A percentile compares a stretch with the other conserved stretches of the same genome.
phyloP scores from a whole-genome alignment of 2,329 filamentous ascomycete genomes.

The Pseudocercospora musae region DNA sequence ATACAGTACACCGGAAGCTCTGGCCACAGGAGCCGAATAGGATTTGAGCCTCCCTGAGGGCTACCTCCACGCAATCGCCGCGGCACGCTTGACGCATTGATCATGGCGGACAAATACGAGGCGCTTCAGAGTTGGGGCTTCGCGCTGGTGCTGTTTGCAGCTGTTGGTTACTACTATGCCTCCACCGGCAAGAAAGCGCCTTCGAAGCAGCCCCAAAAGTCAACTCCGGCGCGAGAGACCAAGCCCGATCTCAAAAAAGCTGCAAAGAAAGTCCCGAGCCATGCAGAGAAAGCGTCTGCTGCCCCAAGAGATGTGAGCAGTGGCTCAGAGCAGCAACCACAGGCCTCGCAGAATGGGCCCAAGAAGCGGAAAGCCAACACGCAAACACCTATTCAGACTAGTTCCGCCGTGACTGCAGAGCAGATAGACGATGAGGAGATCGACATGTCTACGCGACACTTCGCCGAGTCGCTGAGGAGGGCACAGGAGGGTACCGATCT shows the following conservation, averaged over 20 bases:
- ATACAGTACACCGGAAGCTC: not conserved
- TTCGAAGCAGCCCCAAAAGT: conserved; percentile 6
- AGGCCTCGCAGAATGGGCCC: conserved; percentile 8
- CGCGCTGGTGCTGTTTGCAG: conserved; percentile 2
- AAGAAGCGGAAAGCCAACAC: conserved; percentile 38
- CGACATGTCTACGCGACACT: conserved; percentile 67
- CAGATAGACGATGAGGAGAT: conserved; percentile 52
- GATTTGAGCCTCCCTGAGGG: not conserved
- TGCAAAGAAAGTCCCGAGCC: conserved; percentile 9
- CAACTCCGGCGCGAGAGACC: not conserved
- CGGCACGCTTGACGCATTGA: not conserved
- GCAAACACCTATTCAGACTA: conserved; percentile 11
- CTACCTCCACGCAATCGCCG: not conserved
- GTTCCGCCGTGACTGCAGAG: conserved; percentile 27
- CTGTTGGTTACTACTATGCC: conserved; percentile 10
- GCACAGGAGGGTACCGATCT: conserved; percentile 63
- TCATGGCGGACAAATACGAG: conserved; percentile 4
- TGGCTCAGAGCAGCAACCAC: not conserved
- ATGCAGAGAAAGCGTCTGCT: conserved; percentile 9
- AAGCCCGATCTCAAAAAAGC: conserved; percentile 5
- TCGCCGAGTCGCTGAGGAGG: conserved; percentile 69
- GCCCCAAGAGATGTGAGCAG: not conserved
- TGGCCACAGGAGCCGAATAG: not conserved
- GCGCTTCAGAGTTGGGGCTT: conserved; percentile 8
- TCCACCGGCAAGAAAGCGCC: conserved; percentile 15